Base-by-base conservation (phyloP, 2,329 filamentous ascomycete genomes). In the Colletotrichum chlorophyti region DNA sequence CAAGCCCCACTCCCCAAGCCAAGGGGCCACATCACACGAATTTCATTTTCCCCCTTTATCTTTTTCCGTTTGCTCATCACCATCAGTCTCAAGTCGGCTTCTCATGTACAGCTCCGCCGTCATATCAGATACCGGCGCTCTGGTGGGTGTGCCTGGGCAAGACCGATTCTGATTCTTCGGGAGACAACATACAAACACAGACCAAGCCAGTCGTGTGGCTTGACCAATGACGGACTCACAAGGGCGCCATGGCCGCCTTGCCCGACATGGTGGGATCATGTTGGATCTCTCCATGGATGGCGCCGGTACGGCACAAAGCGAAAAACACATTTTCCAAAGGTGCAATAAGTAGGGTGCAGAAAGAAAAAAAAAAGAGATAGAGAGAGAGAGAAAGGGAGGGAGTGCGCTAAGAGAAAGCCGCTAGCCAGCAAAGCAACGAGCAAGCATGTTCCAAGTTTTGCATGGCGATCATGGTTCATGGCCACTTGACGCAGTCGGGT, bases 401-500 rank as follows among this genome's bases (percentile, higher is more conserved):
- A 35, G 46, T 45, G 32, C 14, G 41, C 54, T 53, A 43, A 29
- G 37, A 15, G 37, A 40, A 57, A 23, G 45, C 53, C 58, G 58
- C 58, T 60, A 58, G 52, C 52, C 58, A 58, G 31, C 53, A 31
- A 53, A 60, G 58, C 58, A 58, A 19, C 38, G 27, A 52, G 27
- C 52, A 58, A 53, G 52, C 58, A 58, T 63, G 43, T 52, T 58
- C 61, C 52, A 60, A 37, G 58, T 54, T 50, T n/a, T 52, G 49
- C 31, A 52, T 60, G 66, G 61, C 58, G 73, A 76, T 77, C 74
- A 74, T 71, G 68, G 74, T 76, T 75, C 74, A 73, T 74, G 69
- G 68, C 66, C 66, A 65, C 47, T 72, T 68, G 64, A 65, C 61
- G 61, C 63, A 64, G 69, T 65, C 64, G 66, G 62, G 63, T 65